Evolutionary conservation across 2,329 filamentous ascomycete species (phyloP), one percentile per base, ranked within the genome.

Genomic region (Trichoderma sp.): DNA sequence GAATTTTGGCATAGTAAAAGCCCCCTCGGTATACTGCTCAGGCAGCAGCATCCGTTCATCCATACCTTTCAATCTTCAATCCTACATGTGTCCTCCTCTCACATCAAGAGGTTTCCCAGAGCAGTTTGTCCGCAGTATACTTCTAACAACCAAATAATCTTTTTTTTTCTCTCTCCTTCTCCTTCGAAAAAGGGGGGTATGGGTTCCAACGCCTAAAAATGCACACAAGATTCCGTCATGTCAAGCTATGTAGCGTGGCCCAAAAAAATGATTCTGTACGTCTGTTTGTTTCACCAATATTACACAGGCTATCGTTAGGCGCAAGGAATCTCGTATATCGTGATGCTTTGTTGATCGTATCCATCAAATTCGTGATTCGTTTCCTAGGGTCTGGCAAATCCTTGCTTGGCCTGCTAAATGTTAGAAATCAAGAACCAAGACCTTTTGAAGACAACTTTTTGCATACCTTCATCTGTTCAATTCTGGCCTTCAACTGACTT

Each of bases 381-480:
- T 34, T 73, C 67, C 51, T 55, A 77, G 39, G 77, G 75, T 63
- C 77, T 76, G 68, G 77, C 73, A 63, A 75, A 74, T 30, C 74
- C 75, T 70, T 77, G 76, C 69, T 74, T 77, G 28, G 75, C 75
- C 75, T 76, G 21, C 24, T 14, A 13, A 5, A 10, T 26, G 68
- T 71, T 60, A 71, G 70, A 28, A 7, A 13, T 30, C 7, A 2
- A 10, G 14, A 24, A 46, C 13, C 5, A 34, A 18, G 4, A 16
- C 18, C 16, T 18, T 2, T 10, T 21, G n/a, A 4, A 26, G 16
- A 5, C n/a, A 4, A 3, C 21, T 14, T 4, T 52, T 10, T 49
- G 24, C 81, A 73, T 75, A 87, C 88, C 86, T 98, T 99, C 96
- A 99, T 99, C 84, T 96, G 92, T 83, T 98, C 96, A 79, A 99